Evolutionary conservation across 306 rosid genomes (phyloP).

Genomic region (Vicia sativa): DNA sequence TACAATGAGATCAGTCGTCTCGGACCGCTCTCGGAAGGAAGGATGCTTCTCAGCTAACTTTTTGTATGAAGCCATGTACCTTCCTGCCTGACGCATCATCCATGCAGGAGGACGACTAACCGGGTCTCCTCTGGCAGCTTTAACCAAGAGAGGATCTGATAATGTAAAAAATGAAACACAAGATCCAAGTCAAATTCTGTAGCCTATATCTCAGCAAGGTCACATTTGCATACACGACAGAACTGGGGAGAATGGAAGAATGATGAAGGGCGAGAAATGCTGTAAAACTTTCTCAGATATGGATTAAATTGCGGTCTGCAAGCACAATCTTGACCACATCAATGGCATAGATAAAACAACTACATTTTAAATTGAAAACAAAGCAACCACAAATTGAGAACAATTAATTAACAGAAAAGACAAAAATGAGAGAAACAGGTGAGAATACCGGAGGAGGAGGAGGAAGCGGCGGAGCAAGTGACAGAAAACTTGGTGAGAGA

Average conservation of each 20-base stretch:
- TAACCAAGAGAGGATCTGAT: constrained; percentile 89
- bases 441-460: constrained; percentile 59
- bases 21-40: constrained; percentile 97
- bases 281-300: neutral
- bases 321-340: neutral
- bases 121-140: constrained; percentile 92
- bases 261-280: constrained; percentile 9
- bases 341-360: constrained; percentile 12
- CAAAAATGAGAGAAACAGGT: constrained; percentile 22
- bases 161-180: constrained; percentile 28
- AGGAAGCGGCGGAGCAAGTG: constrained; percentile 59
- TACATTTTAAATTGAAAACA: constrained; percentile 16
- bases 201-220: constrained; percentile 5
- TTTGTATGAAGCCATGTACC: constrained; percentile 95
- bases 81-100: constrained; percentile 99
- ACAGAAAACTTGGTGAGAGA: constrained; percentile 42
- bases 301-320: neutral
- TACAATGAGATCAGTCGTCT: constrained; percentile 96
- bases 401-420: constrained; percentile 7
- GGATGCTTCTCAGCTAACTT: constrained; percentile 97
- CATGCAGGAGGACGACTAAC: constrained; percentile 96
- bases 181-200: constrained; percentile 28
- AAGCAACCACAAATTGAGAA: constrained; percentile 5
- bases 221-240: neutral
- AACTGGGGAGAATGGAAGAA: neutral